Evolutionary conservation across 306 rosid species (phyloP), one percentile per base, ranked within the genome.

Genomic region (Lagenaria siceraria): DNA sequence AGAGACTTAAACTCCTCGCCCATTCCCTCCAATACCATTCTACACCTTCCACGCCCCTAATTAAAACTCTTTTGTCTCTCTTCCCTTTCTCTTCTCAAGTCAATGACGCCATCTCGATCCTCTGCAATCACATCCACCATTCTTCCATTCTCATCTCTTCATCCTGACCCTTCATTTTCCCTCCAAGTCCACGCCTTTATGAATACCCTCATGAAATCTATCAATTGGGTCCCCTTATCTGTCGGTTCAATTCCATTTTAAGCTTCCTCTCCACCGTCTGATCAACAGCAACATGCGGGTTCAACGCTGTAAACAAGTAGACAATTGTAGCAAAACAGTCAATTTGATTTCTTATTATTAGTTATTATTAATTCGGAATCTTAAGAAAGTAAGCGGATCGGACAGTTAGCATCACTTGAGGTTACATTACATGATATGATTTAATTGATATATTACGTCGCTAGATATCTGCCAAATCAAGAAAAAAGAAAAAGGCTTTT

Each of bases 21-120:
- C 82, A 82, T 87, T 89, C 93, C 88, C 90, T 85, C 89, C 91
- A 82, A 72, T 79, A 31, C 83, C 7, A 11, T 60, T 14, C 27
- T 36, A 48, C 58, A 49, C 17, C 77, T 51, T 43, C 38, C 58
- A 15, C 31, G 17, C 43, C 42, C 77, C 43, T 35, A 51, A 46
- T 72, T 74, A 52, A 9, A 24, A 18, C 64, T 8, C 18, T 53
- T 27, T 3, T 27, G 25, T 46, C 73, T 1, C 27, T 46, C 9
- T 21, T 43, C 25, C 13, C 17, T 29, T 42, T 18, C 33, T 27
- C 12, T 29, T 58, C 56, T n/a, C 56, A 75, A 75, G 78, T 77
- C 80, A 62, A 62, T 35, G 78, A 53, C 78, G 80, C 80, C 74
- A 77, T 49, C 70, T 27, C 17, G 22, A 21, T 77, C 42, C 33